Evolutionary conservation across 2,329 filamentous ascomycete species (phyloP).

Genomic region (Paracorniculantispora psalliotae): DNA sequence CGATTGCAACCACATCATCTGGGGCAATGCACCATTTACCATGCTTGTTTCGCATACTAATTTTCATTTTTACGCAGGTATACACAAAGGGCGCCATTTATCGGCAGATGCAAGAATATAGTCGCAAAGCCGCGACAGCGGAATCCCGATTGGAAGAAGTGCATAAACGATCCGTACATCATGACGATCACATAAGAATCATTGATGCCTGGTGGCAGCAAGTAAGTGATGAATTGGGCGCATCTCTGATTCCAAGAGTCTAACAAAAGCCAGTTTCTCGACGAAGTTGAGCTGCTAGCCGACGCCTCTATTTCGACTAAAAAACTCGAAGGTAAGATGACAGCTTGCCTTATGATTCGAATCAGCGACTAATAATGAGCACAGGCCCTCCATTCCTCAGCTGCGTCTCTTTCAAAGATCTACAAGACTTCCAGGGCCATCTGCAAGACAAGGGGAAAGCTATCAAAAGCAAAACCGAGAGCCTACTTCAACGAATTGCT

Average conservation of each 20-base stretch:
- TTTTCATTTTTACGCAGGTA: constrained; percentile 28
- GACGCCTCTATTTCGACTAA: constrained; percentile 43
- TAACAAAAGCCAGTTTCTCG: constrained; percentile 45
- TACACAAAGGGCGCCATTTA: constrained; percentile 84
- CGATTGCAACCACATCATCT: background rate
- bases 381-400: constrained; percentile 53
- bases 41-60: background rate
- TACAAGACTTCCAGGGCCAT: constrained; percentile 74
- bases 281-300: constrained; percentile 59
- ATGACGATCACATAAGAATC: constrained; percentile 87
- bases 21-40: background rate
- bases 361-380: background rate
- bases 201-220: constrained; percentile 94
- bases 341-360: background rate
- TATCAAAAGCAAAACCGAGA: constrained; percentile 69
- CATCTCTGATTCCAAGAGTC: background rate
- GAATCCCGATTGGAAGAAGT: constrained; percentile 78
- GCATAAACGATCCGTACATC: constrained; percentile 70
- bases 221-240: constrained; percentile 46
- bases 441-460: constrained; percentile 68
- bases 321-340: constrained; percentile 36
- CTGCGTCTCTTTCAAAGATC: constrained; percentile 56
- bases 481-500: constrained; percentile 57
- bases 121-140: constrained; percentile 77
- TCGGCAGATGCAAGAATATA: constrained; percentile 97